Percentiles rank a stretch among this genome's conserved stretches.
phyloP scores from a whole-genome alignment of 257 asterid genomes.

The Perilla frutescens region DNA sequence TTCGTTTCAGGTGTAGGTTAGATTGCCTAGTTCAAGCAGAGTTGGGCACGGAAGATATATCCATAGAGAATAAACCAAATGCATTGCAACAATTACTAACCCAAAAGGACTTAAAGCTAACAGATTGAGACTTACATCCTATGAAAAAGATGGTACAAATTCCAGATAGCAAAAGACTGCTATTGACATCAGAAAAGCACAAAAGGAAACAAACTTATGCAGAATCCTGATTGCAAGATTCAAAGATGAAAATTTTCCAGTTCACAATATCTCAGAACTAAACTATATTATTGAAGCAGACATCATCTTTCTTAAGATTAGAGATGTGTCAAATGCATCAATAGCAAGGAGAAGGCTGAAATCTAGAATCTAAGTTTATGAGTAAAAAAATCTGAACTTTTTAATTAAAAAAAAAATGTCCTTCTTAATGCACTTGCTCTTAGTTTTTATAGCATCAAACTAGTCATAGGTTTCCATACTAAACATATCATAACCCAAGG shows the following conservation, averaged over 20 bases:
- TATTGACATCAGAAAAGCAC: not conserved
- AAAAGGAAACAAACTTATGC: not conserved
- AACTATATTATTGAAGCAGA: slow-evolving; percentile 7
- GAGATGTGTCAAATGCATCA: not conserved
- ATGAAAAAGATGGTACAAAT: not conserved
- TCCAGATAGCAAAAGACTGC: not conserved
- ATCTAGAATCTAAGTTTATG: not conserved
- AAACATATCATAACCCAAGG: slow-evolving; percentile 16
- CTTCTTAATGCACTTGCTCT: slow-evolving; percentile 9
- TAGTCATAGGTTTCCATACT: not conserved
- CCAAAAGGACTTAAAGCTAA: not conserved
- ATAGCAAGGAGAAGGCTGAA: not conserved
- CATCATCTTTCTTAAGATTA: not conserved
- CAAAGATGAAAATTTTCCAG: slow-evolving; percentile 13
- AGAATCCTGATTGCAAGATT: slow-evolving; percentile 13
- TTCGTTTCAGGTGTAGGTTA: not conserved
- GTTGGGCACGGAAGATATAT: not conserved
- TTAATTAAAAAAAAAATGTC: not conserved
- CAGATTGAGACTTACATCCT: slow-evolving; percentile 14
- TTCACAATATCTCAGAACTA: not conserved
- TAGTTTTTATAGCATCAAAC: slow-evolving; percentile 9
- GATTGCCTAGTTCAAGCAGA: slow-evolving; percentile 9
- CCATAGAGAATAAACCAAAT: not conserved
- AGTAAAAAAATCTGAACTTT: not conserved
- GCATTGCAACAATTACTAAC: not conserved